These are phyloP conservation scores for Moesziomyces antarcticus DNA, from an alignment of 1,284 basidiomycete species.

Conservation along the genomic window DNA sequence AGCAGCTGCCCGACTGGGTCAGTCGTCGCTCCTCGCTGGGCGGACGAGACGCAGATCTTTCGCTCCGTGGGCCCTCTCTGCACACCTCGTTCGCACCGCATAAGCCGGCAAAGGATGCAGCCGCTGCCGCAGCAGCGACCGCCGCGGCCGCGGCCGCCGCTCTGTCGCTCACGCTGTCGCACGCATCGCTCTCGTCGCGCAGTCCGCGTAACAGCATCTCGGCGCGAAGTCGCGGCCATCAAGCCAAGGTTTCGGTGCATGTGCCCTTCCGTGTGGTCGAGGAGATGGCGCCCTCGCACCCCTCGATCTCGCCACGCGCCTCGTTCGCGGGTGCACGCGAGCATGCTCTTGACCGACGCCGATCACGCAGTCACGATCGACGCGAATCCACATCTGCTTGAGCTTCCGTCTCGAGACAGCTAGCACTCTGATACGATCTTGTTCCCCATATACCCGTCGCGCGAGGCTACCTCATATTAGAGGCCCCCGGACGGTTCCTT, in stretches of 20 bases:
- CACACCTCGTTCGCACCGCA: slow-evolving; percentile 12
- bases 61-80: slow-evolving; percentile 26
- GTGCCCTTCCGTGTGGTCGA: slow-evolving; percentile 27
- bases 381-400: slow-evolving; percentile 1
- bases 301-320: slow-evolving; percentile 25
- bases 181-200: slow-evolving; percentile 18
- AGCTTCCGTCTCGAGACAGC: neutral
- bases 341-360: neutral
- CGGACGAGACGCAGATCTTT: slow-evolving; percentile 36
- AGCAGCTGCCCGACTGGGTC: slow-evolving; percentile 48
- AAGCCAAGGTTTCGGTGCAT: slow-evolving; percentile 29
- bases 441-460: neutral
- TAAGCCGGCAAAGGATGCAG: slow-evolving; percentile 14
- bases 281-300: slow-evolving; percentile 11
- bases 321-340: slow-evolving; percentile 19
- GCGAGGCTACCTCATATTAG: neutral
- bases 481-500: neutral
- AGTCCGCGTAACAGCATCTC: slow-evolving; percentile 46
- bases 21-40: slow-evolving; percentile 41
- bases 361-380: slow-evolving; percentile 20
- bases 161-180: slow-evolving; percentile 12
- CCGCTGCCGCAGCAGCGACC: slow-evolving; percentile 1
- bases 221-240: slow-evolving; percentile 20
- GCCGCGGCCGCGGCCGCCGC: slow-evolving; percentile 10
- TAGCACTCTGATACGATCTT: neutral